Percentiles rank a stretch among this genome's conserved stretches.
Evolutionary conservation across 2,329 filamentous ascomycete species (phyloP).

Genomic region (Aspergillus sojae): DNA sequence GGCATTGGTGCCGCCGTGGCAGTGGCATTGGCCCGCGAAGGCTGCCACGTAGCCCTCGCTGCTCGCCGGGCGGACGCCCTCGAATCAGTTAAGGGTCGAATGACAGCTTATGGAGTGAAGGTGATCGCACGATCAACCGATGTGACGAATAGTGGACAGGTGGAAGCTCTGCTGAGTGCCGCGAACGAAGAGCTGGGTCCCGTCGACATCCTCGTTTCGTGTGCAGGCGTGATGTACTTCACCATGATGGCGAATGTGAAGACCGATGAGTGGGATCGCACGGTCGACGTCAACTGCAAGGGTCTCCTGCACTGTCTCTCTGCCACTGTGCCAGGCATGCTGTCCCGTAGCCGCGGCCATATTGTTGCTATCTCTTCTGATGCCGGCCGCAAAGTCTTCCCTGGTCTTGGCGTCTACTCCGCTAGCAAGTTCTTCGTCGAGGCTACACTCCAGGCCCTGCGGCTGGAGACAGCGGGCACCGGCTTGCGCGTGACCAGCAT

Average conservation of each 20-base stretch:
- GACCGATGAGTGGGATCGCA: conserved; percentile 76
- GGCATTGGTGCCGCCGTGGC: conserved; percentile 78
- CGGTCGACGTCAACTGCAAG: conserved; percentile 86
- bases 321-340: conserved; percentile 70
- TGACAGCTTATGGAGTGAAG: conserved; percentile 62
- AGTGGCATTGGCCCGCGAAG: conserved; percentile 67
- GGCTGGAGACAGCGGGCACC: conserved; percentile 73
- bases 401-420: conserved; percentile 78
- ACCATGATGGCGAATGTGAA: conserved; percentile 81
- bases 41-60: conserved; percentile 71
- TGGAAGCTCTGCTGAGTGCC: conserved; percentile 65
- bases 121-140: conserved; percentile 72
- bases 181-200: conserved; percentile 67
- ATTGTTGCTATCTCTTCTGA: conserved; percentile 82
- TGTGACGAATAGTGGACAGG: conserved; percentile 67
- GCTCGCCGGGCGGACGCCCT: conserved; percentile 71
- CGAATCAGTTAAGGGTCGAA: conserved; percentile 65
- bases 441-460: conserved; percentile 73
- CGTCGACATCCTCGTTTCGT: conserved; percentile 77
- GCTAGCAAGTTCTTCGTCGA: conserved; percentile 86
- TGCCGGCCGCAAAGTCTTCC: conserved; percentile 79
- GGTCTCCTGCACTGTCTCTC: conserved; percentile 74
- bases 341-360: conserved; percentile 69
- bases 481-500: conserved; percentile 74
- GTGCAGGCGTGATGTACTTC: conserved; percentile 86